Conservation (phyloP, 2,329 filamentous ascomycete genomes). For the Onygenales sp. region DNA sequence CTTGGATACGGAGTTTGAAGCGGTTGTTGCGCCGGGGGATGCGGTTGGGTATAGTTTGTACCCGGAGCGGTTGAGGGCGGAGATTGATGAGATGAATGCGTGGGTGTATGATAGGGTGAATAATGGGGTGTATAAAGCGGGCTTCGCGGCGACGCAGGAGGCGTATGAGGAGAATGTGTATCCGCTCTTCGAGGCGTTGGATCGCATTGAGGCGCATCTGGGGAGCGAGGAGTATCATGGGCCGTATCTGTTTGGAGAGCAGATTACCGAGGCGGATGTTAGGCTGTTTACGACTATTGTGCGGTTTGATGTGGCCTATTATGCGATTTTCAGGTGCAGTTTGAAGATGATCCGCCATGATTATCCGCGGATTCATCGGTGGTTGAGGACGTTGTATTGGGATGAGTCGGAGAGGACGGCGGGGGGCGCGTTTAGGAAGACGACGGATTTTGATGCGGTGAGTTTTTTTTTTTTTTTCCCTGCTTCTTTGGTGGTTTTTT, state of each 20-base stretch:
- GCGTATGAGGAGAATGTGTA: slow-evolving; percentile 65
- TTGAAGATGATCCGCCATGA: slow-evolving; percentile 54
- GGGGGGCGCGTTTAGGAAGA: slow-evolving; percentile 34
- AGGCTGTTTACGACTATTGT: slow-evolving; percentile 59
- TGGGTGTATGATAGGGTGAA: slow-evolving; percentile 62
- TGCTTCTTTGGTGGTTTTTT: not conserved
- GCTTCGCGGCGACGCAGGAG: slow-evolving; percentile 67
- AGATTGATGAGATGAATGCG: slow-evolving; percentile 65
- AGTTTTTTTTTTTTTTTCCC: slow-evolving; percentile 9
- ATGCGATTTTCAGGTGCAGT: slow-evolving; percentile 72
- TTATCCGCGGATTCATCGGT: slow-evolving; percentile 41
- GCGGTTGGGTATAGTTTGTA: slow-evolving; percentile 51
- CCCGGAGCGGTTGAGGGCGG: slow-evolving; percentile 47
- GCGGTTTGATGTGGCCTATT: slow-evolving; percentile 63
- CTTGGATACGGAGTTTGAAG: slow-evolving; percentile 67
- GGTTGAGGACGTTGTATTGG: slow-evolving; percentile 40
- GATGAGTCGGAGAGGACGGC: slow-evolving; percentile 34
- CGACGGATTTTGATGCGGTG: slow-evolving; percentile 34
- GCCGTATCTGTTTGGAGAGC: slow-evolving; percentile 64
- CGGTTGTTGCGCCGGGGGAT: slow-evolving; percentile 47
- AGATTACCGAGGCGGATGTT: slow-evolving; percentile 70
- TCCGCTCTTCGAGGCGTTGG: slow-evolving; percentile 62
- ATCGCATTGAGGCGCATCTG: slow-evolving; percentile 62
- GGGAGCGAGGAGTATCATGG: slow-evolving; percentile 27
- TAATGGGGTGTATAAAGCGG: slow-evolving; percentile 50